These are phyloP conservation scores for Discostella stelligeroides DNA, from an alignment of 108 stramenopile genomes.

Conservation along the genomic window DNA sequence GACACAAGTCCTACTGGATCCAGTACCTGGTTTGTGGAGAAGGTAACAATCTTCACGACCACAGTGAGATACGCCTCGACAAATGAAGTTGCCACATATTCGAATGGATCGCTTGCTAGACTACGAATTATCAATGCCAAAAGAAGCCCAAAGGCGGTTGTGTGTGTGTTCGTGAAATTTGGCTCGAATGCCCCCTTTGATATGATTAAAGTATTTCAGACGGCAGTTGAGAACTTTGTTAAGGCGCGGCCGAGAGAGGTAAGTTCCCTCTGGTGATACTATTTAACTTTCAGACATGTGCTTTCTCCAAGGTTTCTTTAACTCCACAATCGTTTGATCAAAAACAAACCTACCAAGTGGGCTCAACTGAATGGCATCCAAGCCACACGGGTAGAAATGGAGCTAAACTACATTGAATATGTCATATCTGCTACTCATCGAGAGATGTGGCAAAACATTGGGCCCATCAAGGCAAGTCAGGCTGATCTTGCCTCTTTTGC, in stretches of 20 bases:
- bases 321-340: not conserved
- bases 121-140: slow-evolving; percentile 40
- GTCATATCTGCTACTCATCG: slow-evolving; percentile 44
- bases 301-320: not conserved
- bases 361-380: slow-evolving; percentile 47
- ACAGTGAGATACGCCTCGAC: slow-evolving; percentile 58
- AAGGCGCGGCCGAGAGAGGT: slow-evolving; percentile 51
- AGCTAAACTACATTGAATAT: slow-evolving; percentile 52
- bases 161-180: slow-evolving; percentile 51
- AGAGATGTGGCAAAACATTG: slow-evolving; percentile 58
- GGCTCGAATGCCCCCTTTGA: slow-evolving; percentile 39
- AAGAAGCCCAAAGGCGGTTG: slow-evolving; percentile 7
- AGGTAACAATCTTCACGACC: slow-evolving; percentile 52
- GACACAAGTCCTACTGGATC: slow-evolving; percentile 52
- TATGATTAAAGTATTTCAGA: slow-evolving; percentile 34
- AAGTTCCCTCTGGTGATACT: not conserved
- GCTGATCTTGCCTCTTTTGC: slow-evolving; percentile 50
- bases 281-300: not conserved
- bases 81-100: slow-evolving; percentile 47
- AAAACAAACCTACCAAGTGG: slow-evolving; percentile 25
- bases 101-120: slow-evolving; percentile 44
- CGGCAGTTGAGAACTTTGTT: slow-evolving; percentile 38
- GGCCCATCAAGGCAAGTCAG: slow-evolving; percentile 37
- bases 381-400: slow-evolving; percentile 49
- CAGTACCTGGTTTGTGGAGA: slow-evolving; percentile 53